phyloP scores from a whole-genome alignment of 257 asterid species.

The Plantago major region DNA sequence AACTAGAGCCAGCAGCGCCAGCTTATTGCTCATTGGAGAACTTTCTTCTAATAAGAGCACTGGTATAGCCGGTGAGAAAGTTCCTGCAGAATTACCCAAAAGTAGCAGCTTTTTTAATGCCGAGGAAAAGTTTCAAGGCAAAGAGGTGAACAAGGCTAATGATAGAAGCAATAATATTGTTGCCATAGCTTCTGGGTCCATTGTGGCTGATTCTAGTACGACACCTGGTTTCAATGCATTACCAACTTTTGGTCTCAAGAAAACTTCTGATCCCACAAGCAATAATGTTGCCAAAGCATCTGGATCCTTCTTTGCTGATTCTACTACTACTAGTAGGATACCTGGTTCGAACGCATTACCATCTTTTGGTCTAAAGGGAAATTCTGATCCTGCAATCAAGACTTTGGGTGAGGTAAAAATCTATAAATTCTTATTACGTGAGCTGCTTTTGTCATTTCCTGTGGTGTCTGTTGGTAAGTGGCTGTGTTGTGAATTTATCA shows the following conservation, averaged over 20 bases:
- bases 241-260: slow-evolving; percentile 30
- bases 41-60: slow-evolving; percentile 29
- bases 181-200: slow-evolving; percentile 27
- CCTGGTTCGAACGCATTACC: slow-evolving; percentile 31
- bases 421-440: not conserved
- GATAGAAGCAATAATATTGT: slow-evolving; percentile 25
- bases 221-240: slow-evolving; percentile 27
- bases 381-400: slow-evolving; percentile 33
- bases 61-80: slow-evolving; percentile 23
- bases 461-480: not conserved
- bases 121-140: slow-evolving; percentile 24
- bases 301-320: slow-evolving; percentile 22
- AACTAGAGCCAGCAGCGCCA: slow-evolving; percentile 31
- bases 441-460: not conserved
- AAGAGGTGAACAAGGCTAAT: slow-evolving; percentile 17
- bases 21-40: slow-evolving; percentile 28
- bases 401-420: slow-evolving; percentile 45
- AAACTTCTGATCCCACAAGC: slow-evolving; percentile 31
- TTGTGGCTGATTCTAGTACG: slow-evolving; percentile 24
- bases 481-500: not conserved
- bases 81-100: slow-evolving; percentile 28
- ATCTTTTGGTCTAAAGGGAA: slow-evolving; percentile 28
- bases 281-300: slow-evolving; percentile 27
- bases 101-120: slow-evolving; percentile 28
- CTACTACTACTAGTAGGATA: slow-evolving; percentile 11